Evolutionary conservation across 1,284 basidiomycete genomes (phyloP), one percentile per base, ranked within the genome.

Genomic region (Stereum hirsutum): DNA sequence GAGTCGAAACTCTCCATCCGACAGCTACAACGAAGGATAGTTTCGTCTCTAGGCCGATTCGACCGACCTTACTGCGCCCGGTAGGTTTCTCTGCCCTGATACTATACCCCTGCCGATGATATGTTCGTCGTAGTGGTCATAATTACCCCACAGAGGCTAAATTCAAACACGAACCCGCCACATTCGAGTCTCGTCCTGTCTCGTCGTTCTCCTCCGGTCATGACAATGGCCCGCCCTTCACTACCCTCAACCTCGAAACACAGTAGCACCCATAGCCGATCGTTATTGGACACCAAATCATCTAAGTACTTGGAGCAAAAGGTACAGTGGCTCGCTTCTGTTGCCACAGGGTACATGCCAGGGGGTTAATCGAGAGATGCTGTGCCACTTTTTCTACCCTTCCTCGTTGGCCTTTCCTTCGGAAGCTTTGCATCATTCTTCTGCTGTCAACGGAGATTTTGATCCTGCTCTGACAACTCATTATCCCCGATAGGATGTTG

Each of bases 401-500:
- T n/a, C n/a, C n/a, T n/a, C n/a, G n/a, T n/a, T n/a, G n/a, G n/a
- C n/a, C n/a, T n/a, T n/a, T n/a, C n/a, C n/a, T n/a, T n/a, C n/a
- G n/a, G n/a, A n/a, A n/a, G n/a, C n/a, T n/a, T n/a, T n/a, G n/a
- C n/a, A n/a, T n/a, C n/a, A n/a, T n/a, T n/a, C n/a, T n/a, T 44
- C 41, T 25, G 41, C 28, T 27, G 11, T 35, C 21, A 32, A 36
- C 26, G n/a, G 33, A 10, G 23, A 21, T 31, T 44, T 39, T 25
- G 42, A 15, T 48, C 37, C 40, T 39, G 26, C 43, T 51, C 24
- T 38, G n/a, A n/a, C n/a, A n/a, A n/a, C n/a, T n/a, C n/a, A n/a
- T 32, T 33, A 27, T 37, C 30, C 7, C 26, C 40, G 41, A 43
- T 50, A 70, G 70, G 70, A 72, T 50, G 41, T 45, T n/a, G 60